phyloP scores from a whole-genome alignment of 1,139 yeast genomes.

The Diutina catenulata region DNA sequence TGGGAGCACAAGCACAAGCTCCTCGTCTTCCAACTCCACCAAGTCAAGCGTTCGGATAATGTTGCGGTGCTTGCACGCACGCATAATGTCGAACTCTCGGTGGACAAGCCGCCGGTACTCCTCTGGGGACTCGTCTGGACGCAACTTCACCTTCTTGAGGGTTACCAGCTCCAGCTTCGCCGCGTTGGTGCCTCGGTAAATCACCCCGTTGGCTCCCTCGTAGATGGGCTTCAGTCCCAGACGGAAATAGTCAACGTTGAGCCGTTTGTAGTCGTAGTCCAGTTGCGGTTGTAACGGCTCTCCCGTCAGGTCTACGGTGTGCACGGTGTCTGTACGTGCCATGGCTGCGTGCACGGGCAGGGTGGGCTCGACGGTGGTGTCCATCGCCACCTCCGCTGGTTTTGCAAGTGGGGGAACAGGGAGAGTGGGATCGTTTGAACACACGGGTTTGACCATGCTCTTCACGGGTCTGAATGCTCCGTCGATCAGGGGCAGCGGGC shows the following conservation, averaged over 20 bases:
- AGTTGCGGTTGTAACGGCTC: not conserved
- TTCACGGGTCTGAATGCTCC: no score
- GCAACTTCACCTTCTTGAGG: constrained; percentile 21
- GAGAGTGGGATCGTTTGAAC: no score
- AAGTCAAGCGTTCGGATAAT: constrained; percentile 81
- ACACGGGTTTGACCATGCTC: no score
- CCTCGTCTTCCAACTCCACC: not conserved
- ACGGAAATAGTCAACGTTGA: constrained; percentile 14
- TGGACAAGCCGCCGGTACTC: constrained; percentile 14
- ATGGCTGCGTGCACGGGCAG: no score
- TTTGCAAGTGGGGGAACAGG: no score
- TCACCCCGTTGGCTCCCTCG: constrained; percentile 35
- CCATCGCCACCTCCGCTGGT: no score
- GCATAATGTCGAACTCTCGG: constrained; percentile 21
- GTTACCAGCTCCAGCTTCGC: constrained; percentile 14
- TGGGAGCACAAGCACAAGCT: constrained; percentile 16
- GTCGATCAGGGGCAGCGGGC: no score
- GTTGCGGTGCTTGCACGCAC: constrained; percentile 23
- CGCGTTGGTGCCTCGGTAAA: constrained; percentile 21
- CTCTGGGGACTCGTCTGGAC: constrained; percentile 10
- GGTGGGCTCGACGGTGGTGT: no score
- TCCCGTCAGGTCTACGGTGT: not conserved
- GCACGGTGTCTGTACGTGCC: no score
- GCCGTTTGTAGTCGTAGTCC: not conserved
- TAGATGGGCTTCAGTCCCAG: constrained; percentile 20